A percentile compares a stretch with the other conserved stretches of the same genome.
Conservation (phyloP, 2,329 filamentous ascomycete species). For the Colletotrichum trifolii region DNA sequence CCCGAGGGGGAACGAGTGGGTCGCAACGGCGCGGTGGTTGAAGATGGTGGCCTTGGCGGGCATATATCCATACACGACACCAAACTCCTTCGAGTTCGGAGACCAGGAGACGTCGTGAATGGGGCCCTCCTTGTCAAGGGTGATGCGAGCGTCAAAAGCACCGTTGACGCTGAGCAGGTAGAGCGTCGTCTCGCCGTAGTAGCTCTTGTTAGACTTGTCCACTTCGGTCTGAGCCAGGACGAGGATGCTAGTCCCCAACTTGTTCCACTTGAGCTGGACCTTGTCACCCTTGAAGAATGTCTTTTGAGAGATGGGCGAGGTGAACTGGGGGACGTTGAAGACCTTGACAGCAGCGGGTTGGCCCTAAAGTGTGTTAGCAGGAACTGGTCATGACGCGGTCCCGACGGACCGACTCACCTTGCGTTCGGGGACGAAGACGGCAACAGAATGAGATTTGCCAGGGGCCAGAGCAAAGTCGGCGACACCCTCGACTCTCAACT, state of each 20-base stretch:
- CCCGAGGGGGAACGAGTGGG: slow-evolving; percentile 85
- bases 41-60: slow-evolving; percentile 99
- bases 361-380: slow-evolving; percentile 65
- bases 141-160: slow-evolving; percentile 90
- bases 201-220: slow-evolving; percentile 98
- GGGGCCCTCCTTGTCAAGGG: slow-evolving; percentile 95
- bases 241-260: slow-evolving; percentile 87
- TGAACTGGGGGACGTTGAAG: slow-evolving; percentile 91
- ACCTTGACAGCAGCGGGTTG: slow-evolving; percentile 95
- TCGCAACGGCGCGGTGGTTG: slow-evolving; percentile 85
- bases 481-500: slow-evolving; percentile 91
- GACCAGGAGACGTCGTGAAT: slow-evolving; percentile 99
- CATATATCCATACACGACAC: slow-evolving; percentile 98
- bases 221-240: slow-evolving; percentile 98
- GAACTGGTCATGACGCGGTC: slow-evolving; percentile 8
- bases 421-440: slow-evolving; percentile 94
- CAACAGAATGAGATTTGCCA: slow-evolving; percentile 89
- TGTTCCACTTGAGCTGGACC: slow-evolving; percentile 98
- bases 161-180: slow-evolving; percentile 94
- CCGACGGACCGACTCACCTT: slow-evolving; percentile 70
- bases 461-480: slow-evolving; percentile 90
- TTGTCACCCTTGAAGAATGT: slow-evolving; percentile 99
- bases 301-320: slow-evolving; percentile 88
- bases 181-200: slow-evolving; percentile 97
- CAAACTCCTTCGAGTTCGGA: slow-evolving; percentile 96